These are phyloP conservation scores for Polytrichum commune DNA, from an alignment of 225 moss, liverwort and hornwort genomes.

Conservation along the genomic window DNA sequence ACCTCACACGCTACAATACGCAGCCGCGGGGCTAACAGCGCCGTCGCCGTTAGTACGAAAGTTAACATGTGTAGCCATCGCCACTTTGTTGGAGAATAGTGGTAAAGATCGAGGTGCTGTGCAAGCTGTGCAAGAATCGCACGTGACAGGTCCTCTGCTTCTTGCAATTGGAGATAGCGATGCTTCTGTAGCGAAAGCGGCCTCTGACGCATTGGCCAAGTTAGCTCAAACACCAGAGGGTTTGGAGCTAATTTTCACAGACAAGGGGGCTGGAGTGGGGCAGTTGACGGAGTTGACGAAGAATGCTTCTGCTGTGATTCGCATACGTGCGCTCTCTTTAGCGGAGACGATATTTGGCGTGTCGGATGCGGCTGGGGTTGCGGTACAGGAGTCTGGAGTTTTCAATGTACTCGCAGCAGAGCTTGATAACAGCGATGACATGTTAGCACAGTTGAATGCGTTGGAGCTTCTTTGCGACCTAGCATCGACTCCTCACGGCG, in stretches of 20 bases:
- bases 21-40: constrained; percentile 62
- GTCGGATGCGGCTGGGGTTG: constrained; percentile 67
- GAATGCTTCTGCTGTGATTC: constrained; percentile 51
- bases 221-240: constrained; percentile 57
- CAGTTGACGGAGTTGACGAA: constrained; percentile 55
- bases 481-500: constrained; percentile 61
- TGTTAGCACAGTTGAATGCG: constrained; percentile 85
- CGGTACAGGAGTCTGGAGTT: constrained; percentile 70
- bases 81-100: constrained; percentile 40
- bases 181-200: constrained; percentile 65
- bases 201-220: constrained; percentile 54
- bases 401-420: constrained; percentile 62
- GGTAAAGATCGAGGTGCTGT: constrained; percentile 41
- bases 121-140: constrained; percentile 32
- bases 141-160: constrained; percentile 49
- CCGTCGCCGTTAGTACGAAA: constrained; percentile 66
- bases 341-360: constrained; percentile 64
- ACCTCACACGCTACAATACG: constrained; percentile 65
- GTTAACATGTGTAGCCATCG: constrained; percentile 65
- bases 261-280: constrained; percentile 39
- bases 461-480: constrained; percentile 84
- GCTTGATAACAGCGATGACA: constrained; percentile 69
- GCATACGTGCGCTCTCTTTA: constrained; percentile 74
- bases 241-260: constrained; percentile 60
- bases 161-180: constrained; percentile 68